Conservation (phyloP, 2,329 filamentous ascomycete species). For the Pseudopithomyces maydicus region DNA sequence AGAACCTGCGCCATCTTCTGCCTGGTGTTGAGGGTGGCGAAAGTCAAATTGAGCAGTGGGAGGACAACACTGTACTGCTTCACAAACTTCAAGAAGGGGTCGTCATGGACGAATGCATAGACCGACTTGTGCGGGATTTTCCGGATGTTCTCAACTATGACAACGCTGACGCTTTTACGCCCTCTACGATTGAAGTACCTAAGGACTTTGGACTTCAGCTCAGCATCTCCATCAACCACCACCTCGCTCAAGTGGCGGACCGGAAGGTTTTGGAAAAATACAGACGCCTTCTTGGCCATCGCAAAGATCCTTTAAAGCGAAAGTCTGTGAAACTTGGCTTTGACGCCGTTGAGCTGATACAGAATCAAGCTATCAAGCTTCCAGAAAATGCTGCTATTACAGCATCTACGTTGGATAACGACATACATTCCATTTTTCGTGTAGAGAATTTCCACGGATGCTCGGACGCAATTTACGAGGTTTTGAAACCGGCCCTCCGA, state of each 20-base stretch:
- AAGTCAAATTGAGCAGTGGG: conserved; percentile 23
- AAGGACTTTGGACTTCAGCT: conserved; percentile 45
- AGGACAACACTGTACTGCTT: conserved; percentile 35
- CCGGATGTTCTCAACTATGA: conserved; percentile 43
- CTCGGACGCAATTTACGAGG: conserved; percentile 43
- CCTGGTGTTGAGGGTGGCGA: conserved; percentile 32
- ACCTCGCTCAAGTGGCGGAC: conserved; percentile 44
- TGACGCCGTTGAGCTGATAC: conserved; percentile 46
- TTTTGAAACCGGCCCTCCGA: conserved; percentile 44
- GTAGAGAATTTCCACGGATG: conserved; percentile 47
- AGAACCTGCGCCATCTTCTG: conserved; percentile 37
- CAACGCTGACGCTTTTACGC: conserved; percentile 39
- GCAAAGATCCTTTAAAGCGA: conserved; percentile 37
- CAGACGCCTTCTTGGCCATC: conserved; percentile 42
- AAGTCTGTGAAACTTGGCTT: conserved; percentile 43
- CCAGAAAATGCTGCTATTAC: conserved; percentile 21
- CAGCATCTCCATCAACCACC: conserved; percentile 46
- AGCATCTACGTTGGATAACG: conserved; percentile 39
- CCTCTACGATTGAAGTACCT: conserved; percentile 45
- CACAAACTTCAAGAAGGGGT: conserved; percentile 43
- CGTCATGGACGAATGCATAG: conserved; percentile 44
- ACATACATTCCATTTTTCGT: conserved; percentile 44
- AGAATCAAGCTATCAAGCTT: conserved; percentile 45
- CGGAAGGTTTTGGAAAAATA: conserved; percentile 45
- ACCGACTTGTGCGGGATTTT: conserved; percentile 42